Percentiles rank a stretch among this genome's conserved stretches.
These are phyloP conservation scores for Naganishia liquefaciens DNA, from an alignment of 1,284 basidiomycete species.

Conservation along the genomic window DNA sequence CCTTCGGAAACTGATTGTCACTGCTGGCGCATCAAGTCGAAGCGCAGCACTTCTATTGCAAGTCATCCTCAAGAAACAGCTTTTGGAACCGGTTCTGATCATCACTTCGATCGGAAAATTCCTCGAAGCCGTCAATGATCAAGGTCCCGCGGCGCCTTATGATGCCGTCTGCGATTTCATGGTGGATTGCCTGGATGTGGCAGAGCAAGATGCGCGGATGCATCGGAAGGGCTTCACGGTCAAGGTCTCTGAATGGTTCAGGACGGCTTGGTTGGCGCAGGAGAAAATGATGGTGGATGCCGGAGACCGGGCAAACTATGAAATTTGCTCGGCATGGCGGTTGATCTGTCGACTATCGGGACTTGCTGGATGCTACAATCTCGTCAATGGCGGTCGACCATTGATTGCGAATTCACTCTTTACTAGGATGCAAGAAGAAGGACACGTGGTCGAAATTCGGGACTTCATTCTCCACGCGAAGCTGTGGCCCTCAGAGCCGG, in stretches of 20 bases:
- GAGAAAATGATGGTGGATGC: conserved; percentile 4
- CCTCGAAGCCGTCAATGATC: conserved; percentile 76
- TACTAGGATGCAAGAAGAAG: conserved; percentile 63
- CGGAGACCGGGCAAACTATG: conserved; percentile 26
- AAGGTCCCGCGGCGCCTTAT: conserved; percentile 77
- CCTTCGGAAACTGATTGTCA: conserved; percentile 67
- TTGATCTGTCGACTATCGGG: conserved; percentile 65
- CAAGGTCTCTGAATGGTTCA: conserved; percentile 77
- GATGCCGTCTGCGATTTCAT: conserved; percentile 86
- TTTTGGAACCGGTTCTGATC: conserved; percentile 62
- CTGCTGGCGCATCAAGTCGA: conserved; percentile 63
- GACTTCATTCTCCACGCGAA: conserved; percentile 67
- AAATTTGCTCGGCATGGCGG: conserved; percentile 60
- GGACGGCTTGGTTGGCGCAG: conserved; percentile 63
- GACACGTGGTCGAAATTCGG: conserved; percentile 63
- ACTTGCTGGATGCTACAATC: conserved; percentile 59
- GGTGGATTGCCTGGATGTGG: conserved; percentile 64
- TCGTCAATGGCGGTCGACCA: conserved; percentile 27
- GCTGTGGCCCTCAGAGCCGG: conserved; percentile 56
- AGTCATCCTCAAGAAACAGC: conserved; percentile 55
- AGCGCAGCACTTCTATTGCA: conserved; percentile 76
- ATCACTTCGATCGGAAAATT: conserved; percentile 72
- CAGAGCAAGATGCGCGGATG: conserved; percentile 73
- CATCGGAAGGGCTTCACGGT: conserved; percentile 79
- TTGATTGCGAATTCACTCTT: conserved; percentile 55